Evolutionary conservation across 2,329 filamentous ascomycete genomes (phyloP), one percentile per base, ranked within the genome.

Genomic region (Stagonosporopsis vannaccii): DNA sequence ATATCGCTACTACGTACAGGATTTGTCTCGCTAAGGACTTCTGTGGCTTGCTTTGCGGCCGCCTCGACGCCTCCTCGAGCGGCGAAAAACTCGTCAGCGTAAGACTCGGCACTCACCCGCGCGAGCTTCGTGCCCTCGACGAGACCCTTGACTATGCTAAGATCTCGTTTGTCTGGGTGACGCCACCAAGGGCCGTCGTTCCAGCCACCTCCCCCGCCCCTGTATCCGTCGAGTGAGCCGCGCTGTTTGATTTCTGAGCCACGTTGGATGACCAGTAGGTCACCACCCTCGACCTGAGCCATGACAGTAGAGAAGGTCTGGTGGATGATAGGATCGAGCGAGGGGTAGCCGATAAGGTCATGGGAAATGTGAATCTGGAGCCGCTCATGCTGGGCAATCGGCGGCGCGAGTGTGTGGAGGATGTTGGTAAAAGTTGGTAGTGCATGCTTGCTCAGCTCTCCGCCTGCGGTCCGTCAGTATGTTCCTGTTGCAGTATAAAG

Each of bases 251-350:
- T 91, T 77, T 98, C 95, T 59, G 92, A 90, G 19, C 95, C 95
- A 33, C 93, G 90, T 78, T 99, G 95, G 58, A 98, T 87, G 51
- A 99, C 95, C 50, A 98, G 84, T 17, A 99, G 83, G 70, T 98
- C 95, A 51, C 95, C 95, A 62, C 95, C 95, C 78, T 99, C 95
- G 41, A 99, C 95, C 79, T 99, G 95, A n/a, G 92, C 86, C 95
- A 99, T 99, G 70, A 99, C 93, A 49, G 92, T 89, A 51, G 90
- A 90, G 80, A 99, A 99, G 61, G 95, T 92, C 55, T 85, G 85
- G 78, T 98, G 92, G 68, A 98, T 91, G 51, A 97, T 85, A 17
- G 94, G 92, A 74, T 98, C 94, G 66, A 99, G 87, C 17, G 92
- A 94, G 2, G 95, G 95, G 75, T 99, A 99, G 66, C 92, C 92